A percentile compares a stretch with the other conserved stretches of the same genome.
Evolutionary conservation across 768 basidiomycete genomes (phyloP).

Genomic region (Termitomyces sp.): DNA sequence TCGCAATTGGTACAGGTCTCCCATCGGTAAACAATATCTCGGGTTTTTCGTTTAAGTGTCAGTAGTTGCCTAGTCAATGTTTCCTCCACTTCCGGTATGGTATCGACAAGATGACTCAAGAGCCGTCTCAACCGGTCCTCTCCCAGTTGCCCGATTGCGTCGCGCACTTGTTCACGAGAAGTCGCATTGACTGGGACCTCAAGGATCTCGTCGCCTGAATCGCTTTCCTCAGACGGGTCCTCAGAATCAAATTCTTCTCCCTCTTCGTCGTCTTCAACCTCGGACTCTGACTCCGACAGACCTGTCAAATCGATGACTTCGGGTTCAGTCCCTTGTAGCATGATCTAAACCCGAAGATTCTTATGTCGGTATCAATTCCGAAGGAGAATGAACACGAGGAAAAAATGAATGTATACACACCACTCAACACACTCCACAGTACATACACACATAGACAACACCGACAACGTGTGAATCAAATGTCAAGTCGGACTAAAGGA

Average conservation of each 20-base stretch:
- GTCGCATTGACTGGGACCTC: conserved; percentile 32
- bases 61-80: conserved; percentile 42
- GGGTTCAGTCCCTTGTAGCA: conserved; percentile 20
- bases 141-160: conserved; percentile 38
- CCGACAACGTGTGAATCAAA: neutral
- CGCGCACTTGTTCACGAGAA: conserved; percentile 38
- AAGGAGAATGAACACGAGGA: neutral
- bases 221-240: conserved; percentile 22
- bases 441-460: conserved; percentile 1
- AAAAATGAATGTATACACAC: conserved; percentile 3
- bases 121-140: conserved; percentile 42
- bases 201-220: conserved; percentile 27
- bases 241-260: conserved; percentile 15
- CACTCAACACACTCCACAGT: neutral
- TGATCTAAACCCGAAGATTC: conserved; percentile 18
- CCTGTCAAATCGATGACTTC: conserved; percentile 45
- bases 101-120: conserved; percentile 33
- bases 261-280: conserved; percentile 20
- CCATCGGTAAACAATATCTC: conserved; percentile 39
- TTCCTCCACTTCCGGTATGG: conserved; percentile 37
- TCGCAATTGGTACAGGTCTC: conserved; percentile 44
- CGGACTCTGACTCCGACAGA: conserved; percentile 27
- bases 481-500: neutral
- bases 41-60: conserved; percentile 31
- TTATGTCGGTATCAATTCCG: conserved; percentile 5